Base-by-base conservation (phyloP, 2,329 filamentous ascomycete genomes). In the Mycogone perniciosa region DNA sequence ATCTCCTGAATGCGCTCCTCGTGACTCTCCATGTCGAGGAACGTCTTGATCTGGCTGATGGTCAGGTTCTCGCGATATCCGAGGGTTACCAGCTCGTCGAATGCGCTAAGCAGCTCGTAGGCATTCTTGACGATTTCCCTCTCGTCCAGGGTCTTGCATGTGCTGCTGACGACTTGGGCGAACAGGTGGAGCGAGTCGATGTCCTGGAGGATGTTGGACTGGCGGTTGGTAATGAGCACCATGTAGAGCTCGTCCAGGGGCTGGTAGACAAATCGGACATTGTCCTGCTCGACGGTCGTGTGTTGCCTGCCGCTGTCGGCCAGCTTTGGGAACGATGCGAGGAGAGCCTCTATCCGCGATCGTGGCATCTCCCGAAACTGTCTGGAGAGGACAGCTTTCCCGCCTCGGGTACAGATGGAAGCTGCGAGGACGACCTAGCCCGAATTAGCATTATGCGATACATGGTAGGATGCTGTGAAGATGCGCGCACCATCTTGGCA, bases 1-100 rank as follows among this genome's bases (percentile, higher is more conserved):
- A 96, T 99, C 67, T 96, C 93, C 71, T 99, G 93, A 60, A 99
- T 97, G 66, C 93, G 85, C 78, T 99, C 93, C 72, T 99, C 95
- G 65, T 99, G 93, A 71, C 87, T 93, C 71, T 99, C 93, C 93
- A 99, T 99, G 66, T 97, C 95, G 60, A 99, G 72, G 77, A 99
- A 99, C 2, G 93, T 96, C 80, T 95, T 96, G 76, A 99, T 99
- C 73, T 99, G 95, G 71, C 85, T 89, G 62, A 99, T 82, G 27
- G 92, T 95, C 60, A 99, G 75, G 71, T 99, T 99, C 75, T 99
- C 93, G 64, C 93, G 76, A 73, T 99, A 97, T 9, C 93, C 93
- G 56, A 96, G 77, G 1, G 92, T 96, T 54, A 99, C 92, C 53
- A 99, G 80, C 75, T 99, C 93, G 65, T 99, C 93, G 64, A 97